Evolutionary conservation across 139 green algal genomes (phyloP).

Genomic region (Dunaliella primolecta): DNA sequence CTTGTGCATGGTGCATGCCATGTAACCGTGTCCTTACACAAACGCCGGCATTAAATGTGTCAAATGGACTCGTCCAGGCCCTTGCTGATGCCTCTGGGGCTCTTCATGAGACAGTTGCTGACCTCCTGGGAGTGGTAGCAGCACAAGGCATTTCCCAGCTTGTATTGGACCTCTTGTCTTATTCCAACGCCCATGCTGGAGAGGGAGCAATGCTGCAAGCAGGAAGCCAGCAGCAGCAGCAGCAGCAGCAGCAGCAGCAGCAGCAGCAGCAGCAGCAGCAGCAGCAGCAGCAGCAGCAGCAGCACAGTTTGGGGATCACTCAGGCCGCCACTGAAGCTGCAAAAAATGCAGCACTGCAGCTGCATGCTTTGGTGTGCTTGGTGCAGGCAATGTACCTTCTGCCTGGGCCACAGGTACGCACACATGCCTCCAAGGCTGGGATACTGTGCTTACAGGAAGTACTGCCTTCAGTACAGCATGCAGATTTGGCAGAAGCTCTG

Average conservation of each 20-base stretch:
- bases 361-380: not conserved
- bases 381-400: not conserved
- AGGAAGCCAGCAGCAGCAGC: not conserved
- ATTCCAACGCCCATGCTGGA: not conserved
- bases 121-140: no score
- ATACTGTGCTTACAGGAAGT: not conserved
- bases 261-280: not conserved
- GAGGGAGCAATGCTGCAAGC: not conserved
- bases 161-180: not conserved
- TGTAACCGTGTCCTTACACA: no score
- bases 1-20: no score
- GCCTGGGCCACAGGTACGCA: not conserved
- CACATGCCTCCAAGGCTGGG: not conserved
- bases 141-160: no score
- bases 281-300: not conserved
- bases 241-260: not conserved
- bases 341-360: not conserved
- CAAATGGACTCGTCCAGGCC: no score
- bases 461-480: not conserved
- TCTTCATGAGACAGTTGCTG: no score
- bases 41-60: no score
- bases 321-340: no score
- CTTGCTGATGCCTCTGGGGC: no score
- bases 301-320: no score
- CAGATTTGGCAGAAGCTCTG: no score